Evolutionary conservation across 1,139 yeast species (phyloP).

Genomic region (Blastobotrys aristatus): DNA sequence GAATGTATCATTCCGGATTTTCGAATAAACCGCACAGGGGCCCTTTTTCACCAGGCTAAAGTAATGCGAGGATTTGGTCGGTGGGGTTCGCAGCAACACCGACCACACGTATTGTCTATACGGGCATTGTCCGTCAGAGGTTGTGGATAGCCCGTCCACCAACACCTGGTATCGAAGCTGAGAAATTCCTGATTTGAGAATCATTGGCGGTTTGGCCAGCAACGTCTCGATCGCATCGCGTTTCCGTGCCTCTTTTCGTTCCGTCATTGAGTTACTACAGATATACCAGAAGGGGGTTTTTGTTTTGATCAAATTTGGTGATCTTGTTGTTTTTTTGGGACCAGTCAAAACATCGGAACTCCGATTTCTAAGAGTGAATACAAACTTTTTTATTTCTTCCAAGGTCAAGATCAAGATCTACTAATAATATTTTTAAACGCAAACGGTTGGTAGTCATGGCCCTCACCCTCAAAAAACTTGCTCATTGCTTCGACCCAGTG

Average conservation of each 20-base stretch:
- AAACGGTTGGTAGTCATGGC: constrained; percentile 82
- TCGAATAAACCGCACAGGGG: constrained; percentile 53
- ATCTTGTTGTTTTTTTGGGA: not conserved
- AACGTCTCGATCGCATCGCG: constrained; percentile 66
- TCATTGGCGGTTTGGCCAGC: constrained; percentile 54
- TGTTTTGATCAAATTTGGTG: not conserved
- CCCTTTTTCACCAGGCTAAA: constrained; percentile 52
- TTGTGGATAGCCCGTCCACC: constrained; percentile 65
- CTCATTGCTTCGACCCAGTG: constrained; percentile 99
- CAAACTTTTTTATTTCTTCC: not conserved
- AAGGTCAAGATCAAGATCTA: no score
- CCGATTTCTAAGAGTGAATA: not conserved
- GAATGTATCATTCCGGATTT: constrained; percentile 82
- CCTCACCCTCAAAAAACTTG: constrained; percentile 95
- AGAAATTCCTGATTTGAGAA: constrained; percentile 65
- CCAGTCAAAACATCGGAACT: not conserved
- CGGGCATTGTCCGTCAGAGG: constrained; percentile 49
- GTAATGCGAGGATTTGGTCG: constrained; percentile 52
- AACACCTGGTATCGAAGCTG: constrained; percentile 75
- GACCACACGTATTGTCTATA: constrained; percentile 81
- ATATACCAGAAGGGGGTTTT: not conserved
- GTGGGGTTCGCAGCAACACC: constrained; percentile 61
- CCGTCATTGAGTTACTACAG: not conserved
- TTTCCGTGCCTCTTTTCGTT: constrained; percentile 20
- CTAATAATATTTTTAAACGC: constrained; percentile 37